Evolutionary conservation across 2,329 filamentous ascomycete genomes (phyloP).

Genomic region (Fusarium sp.): DNA sequence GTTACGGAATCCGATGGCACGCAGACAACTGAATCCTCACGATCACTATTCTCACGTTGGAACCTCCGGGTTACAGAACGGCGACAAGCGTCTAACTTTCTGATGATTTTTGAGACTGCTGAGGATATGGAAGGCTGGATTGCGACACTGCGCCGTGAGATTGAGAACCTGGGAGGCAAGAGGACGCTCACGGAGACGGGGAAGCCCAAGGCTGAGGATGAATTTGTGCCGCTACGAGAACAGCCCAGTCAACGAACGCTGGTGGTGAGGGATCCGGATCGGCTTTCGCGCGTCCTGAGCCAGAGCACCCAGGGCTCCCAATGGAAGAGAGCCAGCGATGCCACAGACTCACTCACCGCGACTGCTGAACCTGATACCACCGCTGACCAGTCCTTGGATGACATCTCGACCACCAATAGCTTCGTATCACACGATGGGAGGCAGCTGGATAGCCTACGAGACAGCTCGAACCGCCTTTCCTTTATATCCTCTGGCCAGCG

Average conservation of each 20-base stretch:
- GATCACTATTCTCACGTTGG: slow-evolving; percentile 74
- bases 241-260: slow-evolving; percentile 61
- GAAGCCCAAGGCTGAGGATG: slow-evolving; percentile 59
- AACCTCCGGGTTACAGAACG: slow-evolving; percentile 68
- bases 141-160: slow-evolving; percentile 74
- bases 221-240: slow-evolving; percentile 49
- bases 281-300: slow-evolving; percentile 53
- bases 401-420: slow-evolving; percentile 69
- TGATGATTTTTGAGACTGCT: slow-evolving; percentile 79
- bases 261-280: slow-evolving; percentile 61
- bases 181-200: slow-evolving; percentile 72
- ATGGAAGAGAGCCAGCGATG: slow-evolving; percentile 24
- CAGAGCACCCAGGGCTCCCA: slow-evolving; percentile 33
- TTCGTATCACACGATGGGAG: slow-evolving; percentile 69
- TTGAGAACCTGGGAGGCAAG: slow-evolving; percentile 77
- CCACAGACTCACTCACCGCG: slow-evolving; percentile 26
- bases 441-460: slow-evolving; percentile 68
- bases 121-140: slow-evolving; percentile 85
- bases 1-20: slow-evolving; percentile 70
- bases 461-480: slow-evolving; percentile 69
- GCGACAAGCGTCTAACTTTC: slow-evolving; percentile 70
- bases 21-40: slow-evolving; percentile 59
- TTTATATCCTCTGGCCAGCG: slow-evolving; percentile 71
- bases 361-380: slow-evolving; percentile 40
- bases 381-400: slow-evolving; percentile 62